A percentile compares a stretch with the other conserved stretches of the same genome.
Evolutionary conservation across 768 basidiomycete species (phyloP).

Genomic region (Macrocybe gigantea): DNA sequence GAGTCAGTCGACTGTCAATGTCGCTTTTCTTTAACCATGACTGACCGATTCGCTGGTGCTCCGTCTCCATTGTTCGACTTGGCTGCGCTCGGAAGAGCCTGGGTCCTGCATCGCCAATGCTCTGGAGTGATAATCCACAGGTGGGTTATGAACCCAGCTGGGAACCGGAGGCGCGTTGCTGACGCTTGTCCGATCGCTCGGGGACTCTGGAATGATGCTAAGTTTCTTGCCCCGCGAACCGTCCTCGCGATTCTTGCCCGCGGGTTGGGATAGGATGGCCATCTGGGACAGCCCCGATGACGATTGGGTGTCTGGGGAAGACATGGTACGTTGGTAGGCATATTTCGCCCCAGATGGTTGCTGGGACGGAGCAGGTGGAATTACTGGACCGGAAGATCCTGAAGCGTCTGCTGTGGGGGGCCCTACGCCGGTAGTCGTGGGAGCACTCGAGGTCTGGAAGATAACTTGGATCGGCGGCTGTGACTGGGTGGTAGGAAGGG

Average conservation of each 20-base stretch:
- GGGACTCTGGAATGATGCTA: conserved; percentile 15
- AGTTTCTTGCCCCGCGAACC: conserved; percentile 5
- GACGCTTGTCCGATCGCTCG: conserved; percentile 9
- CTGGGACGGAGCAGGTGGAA: too few species aligned
- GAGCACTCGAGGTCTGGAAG: too few species aligned
- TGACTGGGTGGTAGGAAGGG: too few species aligned
- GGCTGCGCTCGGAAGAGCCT: too few species aligned
- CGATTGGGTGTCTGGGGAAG: background rate
- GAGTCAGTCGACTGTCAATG: background rate
- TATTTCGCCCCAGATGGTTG: too few species aligned
- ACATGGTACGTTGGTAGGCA: too few species aligned
- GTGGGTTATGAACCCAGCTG: conserved; percentile 5
- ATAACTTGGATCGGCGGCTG: too few species aligned
- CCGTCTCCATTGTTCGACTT: conserved; percentile 3
- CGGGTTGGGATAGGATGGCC: conserved; percentile 7
- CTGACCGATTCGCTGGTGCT: conserved; percentile 3
- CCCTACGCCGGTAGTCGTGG: too few species aligned
- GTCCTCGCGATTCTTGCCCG: background rate
- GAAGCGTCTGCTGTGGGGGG: too few species aligned
- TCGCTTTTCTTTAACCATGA: background rate
- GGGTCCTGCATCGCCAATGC: background rate
- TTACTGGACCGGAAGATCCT: too few species aligned
- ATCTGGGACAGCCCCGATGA: background rate
- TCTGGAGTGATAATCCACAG: conserved; percentile 2
- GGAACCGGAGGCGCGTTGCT: conserved; percentile 5